Evolutionary conservation across 2,329 filamentous ascomycete species (phyloP), one percentile per base, ranked within the genome.

Genomic region (Fonsecaea monophora): DNA sequence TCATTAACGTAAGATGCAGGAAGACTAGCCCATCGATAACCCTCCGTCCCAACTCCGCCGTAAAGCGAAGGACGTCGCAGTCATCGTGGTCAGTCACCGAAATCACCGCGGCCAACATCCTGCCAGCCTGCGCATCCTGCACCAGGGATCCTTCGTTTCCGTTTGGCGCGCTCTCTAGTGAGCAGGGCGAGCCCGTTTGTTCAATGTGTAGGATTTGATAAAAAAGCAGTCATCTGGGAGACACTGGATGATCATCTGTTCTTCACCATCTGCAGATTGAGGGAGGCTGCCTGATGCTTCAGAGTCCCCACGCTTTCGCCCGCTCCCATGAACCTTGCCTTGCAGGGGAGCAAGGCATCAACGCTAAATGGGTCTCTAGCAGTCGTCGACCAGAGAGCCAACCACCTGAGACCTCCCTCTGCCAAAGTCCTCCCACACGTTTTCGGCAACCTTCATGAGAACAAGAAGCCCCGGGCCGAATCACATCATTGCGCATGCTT

Each of bases 281-380:
- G 32, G 32, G 18, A 60, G 40, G 38, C 37, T 63, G 53, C 50
- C 35, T 48, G 62, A 59, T 42, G 18, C 59, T 40, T 59, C 2
- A 38, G n/a, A 56, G 59, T 66, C 64, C 65, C 65, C 65, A 67
- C 65, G 65, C 60, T 67, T 64, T 38, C 18, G 35, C 34, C 34
- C 32, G 5, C 50, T 54, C 48, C 65, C 60, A 58, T 59, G 60
- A 64, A 48, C 60, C 61, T 53, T 34, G 40, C 60, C 61, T 53
- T 34, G 40, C n/a, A 37, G 40, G 45, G 40, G 15, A 7, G 12
- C 57, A 60, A 42, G 18, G 30, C 35, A 6, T 48, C 60, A 50
- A 63, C 50, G 53, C 38, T 56, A 53, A 40, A 34, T 34, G 37
- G 15, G 15, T n/a, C 25, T 48, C 40, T 3, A 34, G n/a, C 13